Base-by-base conservation (phyloP, 345 rosid species). In the Salix suchowensis region DNA sequence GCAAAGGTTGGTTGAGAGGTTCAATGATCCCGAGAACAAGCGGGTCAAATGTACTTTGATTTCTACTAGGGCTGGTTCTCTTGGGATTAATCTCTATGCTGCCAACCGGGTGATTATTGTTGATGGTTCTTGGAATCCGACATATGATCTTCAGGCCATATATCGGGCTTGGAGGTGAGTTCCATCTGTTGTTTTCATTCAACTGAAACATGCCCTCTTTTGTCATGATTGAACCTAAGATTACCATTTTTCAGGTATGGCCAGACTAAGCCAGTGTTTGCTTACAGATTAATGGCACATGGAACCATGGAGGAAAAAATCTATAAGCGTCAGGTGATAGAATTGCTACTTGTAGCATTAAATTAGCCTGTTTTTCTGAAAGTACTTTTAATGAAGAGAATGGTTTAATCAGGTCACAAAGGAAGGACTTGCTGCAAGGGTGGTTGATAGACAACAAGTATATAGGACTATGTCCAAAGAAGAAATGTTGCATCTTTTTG, bases 341-440 rank as follows among this genome's bases (percentile, higher is more conserved):
- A 83, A 76, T 72, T 44, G 11, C 18, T 37, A 55, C 44, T 75
- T 74, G 55, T 40, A 54, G 52, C 19, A 7, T 42, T 67, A 73
- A 48, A 50, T 39, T 74, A 28, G 75, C 67, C 54, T 64, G 50
- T 76, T 75, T 75, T 74, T 52, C 74, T 73, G 60, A 50, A 44
- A 26, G 26, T 62, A 73, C 30, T 32, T 77, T 62, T 80, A 62
- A 85, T 75, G 44, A 74, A 15, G 76, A 67, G 46, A 71, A 62
- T 79, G 74, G 39, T 82, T 74, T 74, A 78, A 80, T 82, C 87
- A 96, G 99, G 99, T 94, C 75, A 96, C 94, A 3, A 96, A 96
- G 85, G 99, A 96, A 85, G 97, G 98, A 72, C 97, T 96, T 60
- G 99, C 99, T 82, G 99, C 99, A 78, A 92, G 99, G 89, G 99